Evolutionary conservation across 441 rosid genomes (phyloP).

Genomic region (Populus hybrid): DNA sequence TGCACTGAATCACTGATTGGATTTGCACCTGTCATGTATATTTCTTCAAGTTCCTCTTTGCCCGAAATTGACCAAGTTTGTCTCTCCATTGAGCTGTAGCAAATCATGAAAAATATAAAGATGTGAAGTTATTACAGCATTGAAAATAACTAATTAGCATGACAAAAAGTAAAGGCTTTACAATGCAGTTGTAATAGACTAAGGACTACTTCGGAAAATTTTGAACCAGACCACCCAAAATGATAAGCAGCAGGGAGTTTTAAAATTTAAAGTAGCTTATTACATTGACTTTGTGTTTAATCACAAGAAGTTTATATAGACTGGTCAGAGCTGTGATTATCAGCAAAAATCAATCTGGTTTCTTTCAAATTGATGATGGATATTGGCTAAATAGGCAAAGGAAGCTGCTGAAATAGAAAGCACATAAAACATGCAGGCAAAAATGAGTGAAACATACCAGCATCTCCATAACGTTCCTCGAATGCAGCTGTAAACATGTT

Average conservation of each 20-base stretch:
- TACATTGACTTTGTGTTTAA: neutral
- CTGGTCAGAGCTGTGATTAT: neutral
- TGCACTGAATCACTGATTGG: neutral
- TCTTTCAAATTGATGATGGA: neutral
- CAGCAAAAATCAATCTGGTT: neutral
- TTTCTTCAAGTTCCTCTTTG: constrained; percentile 83
- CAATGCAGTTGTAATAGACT: neutral
- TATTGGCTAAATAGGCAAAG: neutral
- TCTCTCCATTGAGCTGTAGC: constrained; percentile 90
- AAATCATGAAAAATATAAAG: constrained; percentile 12
- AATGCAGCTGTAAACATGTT: constrained; percentile 73
- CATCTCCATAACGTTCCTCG: constrained; percentile 91
- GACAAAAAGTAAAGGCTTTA: neutral
- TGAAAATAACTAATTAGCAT: neutral
- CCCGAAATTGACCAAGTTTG: constrained; percentile 80
- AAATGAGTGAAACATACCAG: constrained; percentile 44
- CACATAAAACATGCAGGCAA: neutral
- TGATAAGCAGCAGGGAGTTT: neutral
- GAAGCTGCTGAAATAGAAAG: neutral
- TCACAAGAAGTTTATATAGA: neutral
- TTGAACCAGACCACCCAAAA: neutral
- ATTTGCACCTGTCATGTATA: constrained; percentile 57
- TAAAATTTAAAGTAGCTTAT: neutral
- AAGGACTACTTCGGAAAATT: neutral
- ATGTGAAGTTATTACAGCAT: neutral